These are phyloP conservation scores for Arthroderma uncinatum DNA, from an alignment of 2,329 filamentous ascomycete species.

Conservation along the genomic window DNA sequence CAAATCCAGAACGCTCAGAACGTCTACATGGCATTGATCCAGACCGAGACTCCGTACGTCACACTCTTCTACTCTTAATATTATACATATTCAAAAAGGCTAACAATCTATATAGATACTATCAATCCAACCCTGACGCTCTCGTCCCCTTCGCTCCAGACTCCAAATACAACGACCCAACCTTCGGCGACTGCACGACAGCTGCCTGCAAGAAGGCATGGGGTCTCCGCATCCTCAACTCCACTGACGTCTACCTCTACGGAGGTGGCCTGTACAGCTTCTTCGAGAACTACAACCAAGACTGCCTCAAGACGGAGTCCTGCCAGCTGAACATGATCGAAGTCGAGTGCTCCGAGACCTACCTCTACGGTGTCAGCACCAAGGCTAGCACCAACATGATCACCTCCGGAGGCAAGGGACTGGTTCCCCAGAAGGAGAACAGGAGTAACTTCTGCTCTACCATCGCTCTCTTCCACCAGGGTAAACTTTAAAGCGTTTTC, in stretches of 20 bases:
- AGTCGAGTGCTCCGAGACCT: constrained; percentile 50
- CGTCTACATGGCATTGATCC: constrained; percentile 71
- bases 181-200: constrained; percentile 52
- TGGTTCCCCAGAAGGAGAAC: constrained; percentile 33
- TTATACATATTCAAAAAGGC: background rate
- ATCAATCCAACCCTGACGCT: constrained; percentile 70
- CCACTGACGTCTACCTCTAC: constrained; percentile 55
- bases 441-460: constrained; percentile 35
- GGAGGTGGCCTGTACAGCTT: constrained; percentile 70
- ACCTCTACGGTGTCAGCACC: constrained; percentile 60
- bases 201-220: constrained; percentile 59
- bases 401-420: constrained; percentile 32
- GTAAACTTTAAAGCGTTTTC: background rate
- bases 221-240: constrained; percentile 61
- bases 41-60: constrained; percentile 76
- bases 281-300: constrained; percentile 69
- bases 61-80: background rate
- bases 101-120: constrained; percentile 36
- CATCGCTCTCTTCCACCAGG: constrained; percentile 34
- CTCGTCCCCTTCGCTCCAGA: constrained; percentile 40
- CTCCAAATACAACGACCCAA: constrained; percentile 11
- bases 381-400: constrained; percentile 68
- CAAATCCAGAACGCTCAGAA: constrained; percentile 66
- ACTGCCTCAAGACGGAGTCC: constrained; percentile 53
- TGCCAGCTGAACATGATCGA: constrained; percentile 72